phyloP scores from a whole-genome alignment of 2,329 filamentous ascomycete genomes.

The Colletotrichum eremochloae region DNA sequence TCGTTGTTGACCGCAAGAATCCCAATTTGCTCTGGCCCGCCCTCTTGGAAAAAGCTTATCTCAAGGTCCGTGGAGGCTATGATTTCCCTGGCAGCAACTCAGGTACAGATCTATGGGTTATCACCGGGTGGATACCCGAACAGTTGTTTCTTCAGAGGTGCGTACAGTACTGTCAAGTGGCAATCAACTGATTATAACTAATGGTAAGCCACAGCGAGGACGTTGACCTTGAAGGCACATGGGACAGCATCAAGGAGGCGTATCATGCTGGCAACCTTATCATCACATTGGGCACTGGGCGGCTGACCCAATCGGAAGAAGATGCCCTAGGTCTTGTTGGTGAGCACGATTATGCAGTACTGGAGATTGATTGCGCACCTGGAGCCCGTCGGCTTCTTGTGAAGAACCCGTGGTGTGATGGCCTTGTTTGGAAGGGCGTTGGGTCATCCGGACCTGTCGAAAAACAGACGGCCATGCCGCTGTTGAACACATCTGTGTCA shows the following conservation, averaged over 20 bases:
- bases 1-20: slow-evolving; percentile 89
- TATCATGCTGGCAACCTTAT: slow-evolving; percentile 86
- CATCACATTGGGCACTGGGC: slow-evolving; percentile 90
- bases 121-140: slow-evolving; percentile 97
- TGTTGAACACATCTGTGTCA: slow-evolving; percentile 15
- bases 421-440: slow-evolving; percentile 76
- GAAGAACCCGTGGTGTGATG: slow-evolving; percentile 96
- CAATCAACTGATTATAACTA: slow-evolving; percentile 8
- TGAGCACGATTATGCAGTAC: slow-evolving; percentile 93
- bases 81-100: slow-evolving; percentile 99
- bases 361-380: slow-evolving; percentile 77
- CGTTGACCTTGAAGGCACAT: slow-evolving; percentile 80
- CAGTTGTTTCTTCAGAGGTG: slow-evolving; percentile 89
- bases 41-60: slow-evolving; percentile 93
- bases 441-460: slow-evolving; percentile 43
- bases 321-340: slow-evolving; percentile 84
- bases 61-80: slow-evolving; percentile 95
- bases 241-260: slow-evolving; percentile 80
- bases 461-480: slow-evolving; percentile 5
- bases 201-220: slow-evolving; percentile 73
- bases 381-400: slow-evolving; percentile 79
- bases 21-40: slow-evolving; percentile 90
- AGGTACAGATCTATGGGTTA: slow-evolving; percentile 90
- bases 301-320: slow-evolving; percentile 82
- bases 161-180: slow-evolving; percentile 30